These are phyloP conservation scores for Magnolia changhungtana DNA, from an alignment of 164 flowering plant genomes.

Conservation along the genomic window DNA sequence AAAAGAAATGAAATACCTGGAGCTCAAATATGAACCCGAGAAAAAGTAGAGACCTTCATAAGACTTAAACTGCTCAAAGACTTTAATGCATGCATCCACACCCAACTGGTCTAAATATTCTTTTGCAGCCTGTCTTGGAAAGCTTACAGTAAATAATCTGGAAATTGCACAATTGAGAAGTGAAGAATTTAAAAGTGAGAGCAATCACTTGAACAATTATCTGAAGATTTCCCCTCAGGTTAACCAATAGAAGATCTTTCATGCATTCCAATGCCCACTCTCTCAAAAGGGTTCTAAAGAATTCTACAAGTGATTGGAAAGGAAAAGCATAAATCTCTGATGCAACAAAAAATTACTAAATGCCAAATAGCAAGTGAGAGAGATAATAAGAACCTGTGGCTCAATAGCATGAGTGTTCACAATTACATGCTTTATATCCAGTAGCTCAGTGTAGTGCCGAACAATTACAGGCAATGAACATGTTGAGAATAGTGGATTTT, in stretches of 20 bases:
- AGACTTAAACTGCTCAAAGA: slow-evolving; percentile 98
- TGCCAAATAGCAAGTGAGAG: not conserved
- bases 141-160: slow-evolving; percentile 36
- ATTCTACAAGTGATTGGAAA: slow-evolving; percentile 91
- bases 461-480: slow-evolving; percentile 8
- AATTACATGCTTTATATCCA: slow-evolving; percentile 95
- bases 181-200: not conserved
- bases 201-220: slow-evolving; percentile 90
- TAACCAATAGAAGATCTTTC: slow-evolving; percentile 94
- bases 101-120: slow-evolving; percentile 98
- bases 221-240: slow-evolving; percentile 95
- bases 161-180: not conserved
- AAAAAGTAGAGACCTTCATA: slow-evolving; percentile 98
- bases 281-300: slow-evolving; percentile 91
- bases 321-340: not conserved
- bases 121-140: slow-evolving; percentile 43
- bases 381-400: slow-evolving; percentile 68
- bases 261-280: slow-evolving; percentile 99
- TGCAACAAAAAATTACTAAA: not conserved
- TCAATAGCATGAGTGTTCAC: slow-evolving; percentile 99
- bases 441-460: slow-evolving; percentile 95
- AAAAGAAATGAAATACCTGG: slow-evolving; percentile 52
- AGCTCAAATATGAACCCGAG: slow-evolving; percentile 94
- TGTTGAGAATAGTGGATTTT: not conserved
- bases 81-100: slow-evolving; percentile 83